Conservation (phyloP, 2,329 filamentous ascomycete species). For the Calycina herbarum region DNA sequence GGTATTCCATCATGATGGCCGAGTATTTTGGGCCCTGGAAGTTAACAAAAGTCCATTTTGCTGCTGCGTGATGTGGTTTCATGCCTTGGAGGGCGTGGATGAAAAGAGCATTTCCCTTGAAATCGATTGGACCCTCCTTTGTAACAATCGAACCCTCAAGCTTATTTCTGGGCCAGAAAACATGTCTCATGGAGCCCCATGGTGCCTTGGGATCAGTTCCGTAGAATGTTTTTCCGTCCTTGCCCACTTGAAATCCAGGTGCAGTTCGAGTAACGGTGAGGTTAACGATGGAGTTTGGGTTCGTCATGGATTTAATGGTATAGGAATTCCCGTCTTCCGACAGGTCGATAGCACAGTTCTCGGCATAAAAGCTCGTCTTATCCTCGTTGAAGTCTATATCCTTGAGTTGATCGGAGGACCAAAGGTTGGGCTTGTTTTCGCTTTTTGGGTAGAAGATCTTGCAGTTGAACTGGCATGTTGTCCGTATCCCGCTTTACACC, state of each 20-base stretch:
- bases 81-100: conserved; percentile 90
- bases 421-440: conserved; percentile 71
- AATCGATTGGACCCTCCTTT: conserved; percentile 75
- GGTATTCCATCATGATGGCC: conserved; percentile 93
- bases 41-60: conserved; percentile 89
- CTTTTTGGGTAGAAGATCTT: conserved; percentile 81
- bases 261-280: conserved; percentile 73
- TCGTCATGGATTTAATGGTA: conserved; percentile 86
- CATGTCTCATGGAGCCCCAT: conserved; percentile 90
- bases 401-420: conserved; percentile 77
- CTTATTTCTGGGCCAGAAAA: conserved; percentile 88
- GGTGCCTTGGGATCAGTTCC: conserved; percentile 83
- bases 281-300: conserved; percentile 80
- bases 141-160: conserved; percentile 84
- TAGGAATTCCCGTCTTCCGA: conserved; percentile 81
- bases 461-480: conserved; percentile 89
- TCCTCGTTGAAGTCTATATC: conserved; percentile 84
- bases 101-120: conserved; percentile 78
- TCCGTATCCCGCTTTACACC: conserved; percentile 73
- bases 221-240: conserved; percentile 79
- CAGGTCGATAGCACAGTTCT: conserved; percentile 81
- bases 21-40: conserved; percentile 88
- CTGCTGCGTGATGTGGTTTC: conserved; percentile 96
- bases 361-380: conserved; percentile 80
- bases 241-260: conserved; percentile 82